A percentile compares a stretch with the other conserved stretches of the same genome.
These are phyloP conservation scores for Septoria petroselini DNA, from an alignment of 2,329 filamentous ascomycete species.

Conservation along the genomic window DNA sequence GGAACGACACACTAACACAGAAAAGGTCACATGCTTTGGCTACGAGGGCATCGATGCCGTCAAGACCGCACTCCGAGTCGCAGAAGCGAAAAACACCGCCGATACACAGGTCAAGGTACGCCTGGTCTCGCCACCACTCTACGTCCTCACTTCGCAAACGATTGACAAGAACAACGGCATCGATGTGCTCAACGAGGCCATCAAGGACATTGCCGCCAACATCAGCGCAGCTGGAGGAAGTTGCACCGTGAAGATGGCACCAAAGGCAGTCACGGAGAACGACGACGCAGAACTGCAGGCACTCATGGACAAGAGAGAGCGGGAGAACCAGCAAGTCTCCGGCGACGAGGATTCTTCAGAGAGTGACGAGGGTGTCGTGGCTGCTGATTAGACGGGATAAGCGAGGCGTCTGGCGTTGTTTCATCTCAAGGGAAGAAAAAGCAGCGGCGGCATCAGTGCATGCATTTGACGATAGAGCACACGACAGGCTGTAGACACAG, in stretches of 20 bases:
- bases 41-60: conserved; percentile 99
- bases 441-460: not conserved
- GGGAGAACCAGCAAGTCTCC: conserved; percentile 96
- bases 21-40: conserved; percentile 68
- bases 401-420: conserved; percentile 24
- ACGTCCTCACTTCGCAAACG: conserved; percentile 93
- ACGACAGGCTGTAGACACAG: conserved; percentile 7
- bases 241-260: conserved; percentile 93
- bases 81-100: conserved; percentile 86
- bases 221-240: conserved; percentile 76
- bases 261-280: conserved; percentile 97
- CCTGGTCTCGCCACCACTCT: conserved; percentile 94
- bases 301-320: conserved; percentile 97
- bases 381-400: conserved; percentile 20
- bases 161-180: conserved; percentile 90
- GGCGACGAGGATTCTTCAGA: conserved; percentile 95
- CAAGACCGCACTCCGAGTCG: conserved; percentile 85
- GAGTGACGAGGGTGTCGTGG: conserved; percentile 76
- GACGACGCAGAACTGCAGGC: conserved; percentile 96
- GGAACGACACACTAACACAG: conserved; percentile 3
- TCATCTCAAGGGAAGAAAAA: not conserved
- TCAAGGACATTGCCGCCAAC: conserved; percentile 76
- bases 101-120: conserved; percentile 97
- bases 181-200: conserved; percentile 78
- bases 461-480: conserved; percentile 5